Evolutionary conservation across 805 yeast species (phyloP).

Genomic region (Kazachstania taianensis): DNA sequence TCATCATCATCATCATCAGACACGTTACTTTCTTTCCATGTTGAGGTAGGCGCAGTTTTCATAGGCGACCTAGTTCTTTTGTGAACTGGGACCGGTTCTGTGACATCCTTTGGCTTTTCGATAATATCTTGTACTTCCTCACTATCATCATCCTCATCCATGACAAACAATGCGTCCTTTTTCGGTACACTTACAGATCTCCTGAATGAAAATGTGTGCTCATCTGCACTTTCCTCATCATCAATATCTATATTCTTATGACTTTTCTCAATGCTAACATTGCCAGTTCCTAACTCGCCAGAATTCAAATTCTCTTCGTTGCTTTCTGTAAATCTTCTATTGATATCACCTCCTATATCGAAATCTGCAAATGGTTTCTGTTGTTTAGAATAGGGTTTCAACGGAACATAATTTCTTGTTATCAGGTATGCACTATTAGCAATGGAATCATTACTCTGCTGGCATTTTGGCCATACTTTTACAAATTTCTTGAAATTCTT

Average conservation of each 20-base stretch:
- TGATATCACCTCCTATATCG: background rate
- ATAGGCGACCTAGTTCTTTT: background rate
- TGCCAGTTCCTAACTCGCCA: no score
- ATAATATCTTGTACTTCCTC: slow-evolving; percentile 1
- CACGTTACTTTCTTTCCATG: background rate
- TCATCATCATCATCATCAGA: slow-evolving; percentile 2
- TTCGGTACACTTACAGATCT: background rate
- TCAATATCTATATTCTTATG: background rate
- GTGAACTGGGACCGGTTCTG: background rate
- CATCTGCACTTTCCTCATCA: background rate
- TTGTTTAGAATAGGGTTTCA: slow-evolving; percentile 15
- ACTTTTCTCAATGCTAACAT: slow-evolving; percentile 2
- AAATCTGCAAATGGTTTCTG: slow-evolving; percentile 4
- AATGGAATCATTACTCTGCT: slow-evolving; percentile 5
- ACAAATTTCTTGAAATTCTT: slow-evolving; percentile 35
- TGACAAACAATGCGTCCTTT: slow-evolving; percentile 12
- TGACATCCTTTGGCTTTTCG: background rate
- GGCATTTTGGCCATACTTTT: slow-evolving; percentile 20
- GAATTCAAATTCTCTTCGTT: no score
- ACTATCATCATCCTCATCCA: slow-evolving; percentile 12
- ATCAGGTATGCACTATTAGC: slow-evolving; percentile 20
- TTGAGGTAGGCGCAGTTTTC: background rate
- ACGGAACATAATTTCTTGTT: slow-evolving; percentile 28
- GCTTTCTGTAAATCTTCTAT: no score
- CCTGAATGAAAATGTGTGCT: slow-evolving; percentile 3